These are phyloP conservation scores for Polygonum maritimum DNA, from an alignment of 148 eudicot genomes.

Conservation along the genomic window DNA sequence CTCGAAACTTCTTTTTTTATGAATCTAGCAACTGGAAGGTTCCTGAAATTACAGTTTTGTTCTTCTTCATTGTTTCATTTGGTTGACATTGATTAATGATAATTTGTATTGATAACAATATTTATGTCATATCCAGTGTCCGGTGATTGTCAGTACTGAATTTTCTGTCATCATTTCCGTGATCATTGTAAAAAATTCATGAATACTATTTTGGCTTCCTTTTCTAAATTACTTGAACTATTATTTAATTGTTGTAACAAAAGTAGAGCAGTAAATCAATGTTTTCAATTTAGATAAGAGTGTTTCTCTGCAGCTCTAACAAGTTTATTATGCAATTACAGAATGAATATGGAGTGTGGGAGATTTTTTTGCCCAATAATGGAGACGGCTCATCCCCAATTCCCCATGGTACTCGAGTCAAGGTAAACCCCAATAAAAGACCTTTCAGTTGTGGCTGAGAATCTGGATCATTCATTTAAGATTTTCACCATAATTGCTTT, in stretches of 20 bases:
- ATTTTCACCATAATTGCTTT: neutral
- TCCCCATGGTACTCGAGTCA: conserved; percentile 96
- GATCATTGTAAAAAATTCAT: neutral
- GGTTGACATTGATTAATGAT: neutral
- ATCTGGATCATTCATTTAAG: neutral
- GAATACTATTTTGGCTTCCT: neutral
- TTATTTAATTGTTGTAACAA: neutral
- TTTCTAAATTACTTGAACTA: neutral
- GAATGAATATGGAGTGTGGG: conserved; percentile 98
- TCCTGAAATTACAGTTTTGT: neutral
- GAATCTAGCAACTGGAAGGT: neutral
- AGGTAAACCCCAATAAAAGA: conserved; percentile 36
- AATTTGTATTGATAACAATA: neutral
- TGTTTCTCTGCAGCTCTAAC: neutral
- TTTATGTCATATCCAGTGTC: neutral
- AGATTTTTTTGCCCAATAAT: conserved; percentile 95
- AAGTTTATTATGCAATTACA: conserved; percentile 20
- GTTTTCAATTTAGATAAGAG: neutral
- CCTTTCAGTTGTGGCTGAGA: neutral
- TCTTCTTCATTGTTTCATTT: neutral
- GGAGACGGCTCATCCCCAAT: conserved; percentile 92
- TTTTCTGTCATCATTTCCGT: neutral
- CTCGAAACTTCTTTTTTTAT: neutral
- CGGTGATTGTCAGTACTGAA: neutral
- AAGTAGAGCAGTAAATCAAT: neutral